Evolutionary conservation across 345 rosid genomes (phyloP), one percentile per base, ranked within the genome.

Genomic region (Linum trigynum): DNA sequence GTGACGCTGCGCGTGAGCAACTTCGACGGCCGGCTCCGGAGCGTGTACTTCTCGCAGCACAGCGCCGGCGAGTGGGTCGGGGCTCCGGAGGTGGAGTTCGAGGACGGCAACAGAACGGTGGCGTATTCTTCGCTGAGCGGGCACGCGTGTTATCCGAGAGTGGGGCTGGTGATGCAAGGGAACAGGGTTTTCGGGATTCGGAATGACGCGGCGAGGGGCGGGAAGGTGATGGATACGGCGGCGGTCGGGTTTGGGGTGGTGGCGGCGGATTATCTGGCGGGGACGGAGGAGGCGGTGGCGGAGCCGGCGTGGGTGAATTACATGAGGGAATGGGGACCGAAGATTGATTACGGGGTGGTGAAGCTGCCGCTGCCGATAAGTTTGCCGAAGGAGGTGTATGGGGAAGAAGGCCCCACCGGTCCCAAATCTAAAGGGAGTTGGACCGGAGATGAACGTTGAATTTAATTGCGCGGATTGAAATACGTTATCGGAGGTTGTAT

Each of bases 321-420:
- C 53, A 37, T 40, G 2, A 80, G 92, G 76, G 67, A 84, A 66
- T 89, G 98, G 96, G 98, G 96, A 51, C 96, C 96, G 0, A 86
- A 79, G 62, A 77, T 89, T 64, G 73, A 68, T 37, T 88, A 91
- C 61, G 68, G 79, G 23, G 48, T 78, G 5, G 76, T 53, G 0
- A 84, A 74, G 7, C 75, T 58, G 69, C 81, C 69, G 65, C 0
- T 80, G 12, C 63, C 88, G 82, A 80, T 82, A 2, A 79, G 74
- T 17, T 38, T 55, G 61, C 78, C 88, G 32, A 86, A 75, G 72
- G 73, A 80, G 57, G 82, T 74, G 5, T 86, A 76, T 4, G 91
- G 91, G 15, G 84, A 91, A 78, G 90, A 91, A 70, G 96, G 97
- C 68, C 96, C 97, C 11, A 86, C 91, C 1, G 94, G 96, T 58